Evolutionary conservation across 2,329 filamentous ascomycete species (phyloP), one percentile per base, ranked within the genome.

Genomic region (Trichoderma gracile): DNA sequence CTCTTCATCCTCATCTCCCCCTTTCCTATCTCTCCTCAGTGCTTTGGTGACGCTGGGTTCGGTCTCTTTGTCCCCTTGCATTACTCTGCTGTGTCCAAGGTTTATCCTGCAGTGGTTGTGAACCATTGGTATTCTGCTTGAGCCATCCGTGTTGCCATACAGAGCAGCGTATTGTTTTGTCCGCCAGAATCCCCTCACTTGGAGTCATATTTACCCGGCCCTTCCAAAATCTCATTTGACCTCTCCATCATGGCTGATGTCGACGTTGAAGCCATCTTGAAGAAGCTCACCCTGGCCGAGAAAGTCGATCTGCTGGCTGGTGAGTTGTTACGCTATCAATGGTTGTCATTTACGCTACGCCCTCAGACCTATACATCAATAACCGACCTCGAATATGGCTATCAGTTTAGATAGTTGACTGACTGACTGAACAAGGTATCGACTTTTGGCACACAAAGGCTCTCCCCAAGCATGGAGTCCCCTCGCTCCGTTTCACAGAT

Each of bases 371-470:
- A 14, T 3, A 15, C 3, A 5, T 1, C 25, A 33, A 14, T 43
- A 3, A 8, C 25, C 7, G 2, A 1, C 7, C 8, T 10, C 10
- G 8, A 33, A 23, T n/a, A 12, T 45, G 4, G 30, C 38, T 8
- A 0, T 14, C 6, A 1, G 30, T 8, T 10, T 33, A 8, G 10
- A 30, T 6, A n/a, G n/a, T n/a, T 0, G 12, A 17, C 38, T 23
- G 7, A 62, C 43, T 21, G 23, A 9, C 19, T 1, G 30, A 23
- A 3, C 21, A 6, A 83, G 86, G 86, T 64, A 81, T 84, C 68
- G 88, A 90, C 75, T 89, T 89, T 71, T 91, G 88, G 88, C 86
- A 89, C 71, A 89, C 88, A 40, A 83, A 85, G 68, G 74, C 83
- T 15, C 78, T 90, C 7, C 84, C 85, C 10, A 73, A 84, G 23